A percentile compares a stretch with the other conserved stretches of the same genome.
These are phyloP conservation scores for Erigeron philadelphicus DNA, from an alignment of 140 eudicot species.

Conservation along the genomic window DNA sequence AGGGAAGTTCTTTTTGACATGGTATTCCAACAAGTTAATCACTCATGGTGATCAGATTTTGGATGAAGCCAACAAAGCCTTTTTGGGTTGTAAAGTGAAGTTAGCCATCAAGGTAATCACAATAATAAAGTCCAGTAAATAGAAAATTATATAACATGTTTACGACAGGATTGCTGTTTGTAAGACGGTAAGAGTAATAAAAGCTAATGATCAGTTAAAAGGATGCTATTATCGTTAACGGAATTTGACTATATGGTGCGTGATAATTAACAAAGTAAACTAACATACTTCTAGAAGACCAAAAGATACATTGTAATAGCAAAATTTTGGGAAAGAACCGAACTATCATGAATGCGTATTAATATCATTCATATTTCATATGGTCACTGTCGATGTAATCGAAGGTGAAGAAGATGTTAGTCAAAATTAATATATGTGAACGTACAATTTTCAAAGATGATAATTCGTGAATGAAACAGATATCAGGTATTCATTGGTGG, in stretches of 20 bases:
- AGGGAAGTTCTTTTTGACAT: constrained; percentile 72
- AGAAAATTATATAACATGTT: neutral
- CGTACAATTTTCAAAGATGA: neutral
- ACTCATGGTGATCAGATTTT: constrained; percentile 80
- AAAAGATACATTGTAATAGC: neutral
- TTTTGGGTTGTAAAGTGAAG: constrained; percentile 62
- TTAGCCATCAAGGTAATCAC: constrained; percentile 62
- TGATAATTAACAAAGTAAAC: neutral
- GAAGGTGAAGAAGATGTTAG: neutral
- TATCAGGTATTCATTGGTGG: constrained; percentile 96
- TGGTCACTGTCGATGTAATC: neutral
- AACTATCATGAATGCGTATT: neutral
- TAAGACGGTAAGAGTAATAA: neutral
- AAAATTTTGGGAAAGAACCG: neutral
- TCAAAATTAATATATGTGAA: neutral
- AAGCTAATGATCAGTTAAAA: neutral
- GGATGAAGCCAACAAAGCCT: constrained; percentile 85
- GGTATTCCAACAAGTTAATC: constrained; percentile 82
- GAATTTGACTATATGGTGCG: neutral
- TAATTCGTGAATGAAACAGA: constrained; percentile 34
- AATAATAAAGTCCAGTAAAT: neutral
- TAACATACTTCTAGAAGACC: neutral
- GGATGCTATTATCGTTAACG: neutral
- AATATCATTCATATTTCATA: neutral
- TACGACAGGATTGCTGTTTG: neutral